Percentiles rank a stretch among this genome's conserved stretches.
phyloP scores from a whole-genome alignment of 164 flowering plant genomes.

The Nymphaea colorata region DNA sequence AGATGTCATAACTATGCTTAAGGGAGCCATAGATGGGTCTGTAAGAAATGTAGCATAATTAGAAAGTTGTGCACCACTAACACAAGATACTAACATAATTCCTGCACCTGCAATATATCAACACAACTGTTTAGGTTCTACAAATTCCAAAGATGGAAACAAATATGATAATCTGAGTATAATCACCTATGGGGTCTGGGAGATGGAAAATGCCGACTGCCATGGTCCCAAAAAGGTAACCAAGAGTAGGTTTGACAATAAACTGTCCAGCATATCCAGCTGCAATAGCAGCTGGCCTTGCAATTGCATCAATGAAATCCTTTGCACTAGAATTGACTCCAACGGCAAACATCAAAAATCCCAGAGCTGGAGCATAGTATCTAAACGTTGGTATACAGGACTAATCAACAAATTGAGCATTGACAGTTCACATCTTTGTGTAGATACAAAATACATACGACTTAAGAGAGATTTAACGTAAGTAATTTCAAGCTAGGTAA shows the following conservation, averaged over 20 bases:
- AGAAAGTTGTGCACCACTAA: conserved; percentile 95
- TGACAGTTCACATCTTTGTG: no score
- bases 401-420: no score
- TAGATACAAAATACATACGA: no score
- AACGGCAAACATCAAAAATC: conserved; percentile 98
- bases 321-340: conserved; percentile 85
- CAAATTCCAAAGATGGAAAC: background rate
- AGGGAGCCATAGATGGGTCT: conserved; percentile 83
- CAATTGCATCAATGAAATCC: conserved; percentile 84
- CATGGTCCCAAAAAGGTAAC: conserved; percentile 59
- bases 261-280: conserved; percentile 87
- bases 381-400: conserved; percentile 19
- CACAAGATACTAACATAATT: conserved; percentile 88
- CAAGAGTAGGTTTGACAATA: conserved; percentile 69
- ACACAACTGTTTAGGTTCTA: background rate
- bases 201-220: conserved; percentile 54
- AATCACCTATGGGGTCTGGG: conserved; percentile 69
- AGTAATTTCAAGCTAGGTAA: no score
- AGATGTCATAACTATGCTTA: conserved; percentile 96
- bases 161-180: conserved; percentile 1
- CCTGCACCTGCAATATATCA: conserved; percentile 64
- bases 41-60: conserved; percentile 92
- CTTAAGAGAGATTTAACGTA: no score
- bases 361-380: conserved; percentile 95
- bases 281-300: conserved; percentile 56